A percentile compares a stretch with the other conserved stretches of the same genome.
phyloP scores from a whole-genome alignment of 331 rosid genomes.

The Prunus yedoensis region DNA sequence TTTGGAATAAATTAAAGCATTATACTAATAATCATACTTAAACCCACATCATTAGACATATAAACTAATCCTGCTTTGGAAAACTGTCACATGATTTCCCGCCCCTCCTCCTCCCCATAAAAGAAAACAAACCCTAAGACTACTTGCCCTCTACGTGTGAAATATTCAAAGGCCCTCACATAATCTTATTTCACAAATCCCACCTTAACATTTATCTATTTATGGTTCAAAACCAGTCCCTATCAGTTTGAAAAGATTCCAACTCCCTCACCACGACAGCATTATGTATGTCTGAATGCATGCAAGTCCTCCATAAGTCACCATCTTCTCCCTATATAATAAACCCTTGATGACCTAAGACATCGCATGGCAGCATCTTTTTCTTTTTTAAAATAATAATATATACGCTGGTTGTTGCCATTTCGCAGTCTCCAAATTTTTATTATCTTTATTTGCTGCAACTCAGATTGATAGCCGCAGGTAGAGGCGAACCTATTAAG shows the following conservation, averaged over 20 bases:
- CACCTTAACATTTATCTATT: neutral
- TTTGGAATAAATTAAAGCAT: constrained; percentile 6
- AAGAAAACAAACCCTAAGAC: neutral
- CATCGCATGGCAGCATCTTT: neutral
- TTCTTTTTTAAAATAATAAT: neutral
- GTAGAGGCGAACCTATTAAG: too few relatives aligned
- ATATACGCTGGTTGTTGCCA: constrained; percentile 15
- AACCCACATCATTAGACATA: neutral
- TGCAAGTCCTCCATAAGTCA: neutral
- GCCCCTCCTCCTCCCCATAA: neutral
- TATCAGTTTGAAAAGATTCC: constrained; percentile 6
- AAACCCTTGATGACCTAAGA: constrained; percentile 6
- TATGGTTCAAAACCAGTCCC: neutral
- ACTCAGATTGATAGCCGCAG: neutral
- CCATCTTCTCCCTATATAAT: neutral
- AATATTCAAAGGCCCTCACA: neutral
- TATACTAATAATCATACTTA: neutral
- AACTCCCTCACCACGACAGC: neutral
- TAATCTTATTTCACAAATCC: neutral
- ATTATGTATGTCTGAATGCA: neutral
- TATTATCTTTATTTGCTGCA: neutral
- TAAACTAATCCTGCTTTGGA: neutral
- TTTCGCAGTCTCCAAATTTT: constrained; percentile 18
- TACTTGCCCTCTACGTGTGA: neutral
- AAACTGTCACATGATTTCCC: neutral